phyloP scores from a whole-genome alignment of 306 rosid genomes.

The Trifolium repens region DNA sequence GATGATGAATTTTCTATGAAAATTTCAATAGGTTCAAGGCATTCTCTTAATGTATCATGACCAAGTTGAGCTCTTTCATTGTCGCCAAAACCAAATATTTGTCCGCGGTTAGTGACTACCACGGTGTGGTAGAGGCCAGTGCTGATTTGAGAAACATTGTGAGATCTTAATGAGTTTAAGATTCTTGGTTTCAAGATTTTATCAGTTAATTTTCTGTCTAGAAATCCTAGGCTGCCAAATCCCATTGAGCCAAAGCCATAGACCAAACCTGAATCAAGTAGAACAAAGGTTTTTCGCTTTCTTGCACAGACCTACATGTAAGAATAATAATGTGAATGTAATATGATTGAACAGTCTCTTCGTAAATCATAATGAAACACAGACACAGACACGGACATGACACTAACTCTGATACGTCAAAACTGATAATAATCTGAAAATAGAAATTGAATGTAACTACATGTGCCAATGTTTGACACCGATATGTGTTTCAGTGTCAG shows the following conservation, averaged over 20 bases:
- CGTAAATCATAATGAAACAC: not conserved
- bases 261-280: constrained; percentile 72
- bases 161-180: constrained; percentile 69
- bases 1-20: constrained; percentile 51
- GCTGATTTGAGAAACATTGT: constrained; percentile 86
- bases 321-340: constrained; percentile 11
- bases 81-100: constrained; percentile 88
- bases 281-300: constrained; percentile 88
- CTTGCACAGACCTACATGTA: constrained; percentile 79
- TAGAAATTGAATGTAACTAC: too few species aligned
- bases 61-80: constrained; percentile 95
- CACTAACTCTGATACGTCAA: not conserved
- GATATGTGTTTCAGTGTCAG: not conserved
- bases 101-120: constrained; percentile 70
- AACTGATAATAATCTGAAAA: too few species aligned
- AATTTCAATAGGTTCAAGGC: constrained; percentile 81
- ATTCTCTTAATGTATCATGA: constrained; percentile 72
- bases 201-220: constrained; percentile 71
- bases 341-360: constrained; percentile 3
- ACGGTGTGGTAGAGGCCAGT: constrained; percentile 86
- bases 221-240: constrained; percentile 94
- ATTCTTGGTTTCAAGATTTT: constrained; percentile 70
- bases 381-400: not conserved
- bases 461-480: not conserved
- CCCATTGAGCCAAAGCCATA: constrained; percentile 93